Evolutionary conservation across 306 rosid species (phyloP).

Genomic region (Dalbergia cultrata): DNA sequence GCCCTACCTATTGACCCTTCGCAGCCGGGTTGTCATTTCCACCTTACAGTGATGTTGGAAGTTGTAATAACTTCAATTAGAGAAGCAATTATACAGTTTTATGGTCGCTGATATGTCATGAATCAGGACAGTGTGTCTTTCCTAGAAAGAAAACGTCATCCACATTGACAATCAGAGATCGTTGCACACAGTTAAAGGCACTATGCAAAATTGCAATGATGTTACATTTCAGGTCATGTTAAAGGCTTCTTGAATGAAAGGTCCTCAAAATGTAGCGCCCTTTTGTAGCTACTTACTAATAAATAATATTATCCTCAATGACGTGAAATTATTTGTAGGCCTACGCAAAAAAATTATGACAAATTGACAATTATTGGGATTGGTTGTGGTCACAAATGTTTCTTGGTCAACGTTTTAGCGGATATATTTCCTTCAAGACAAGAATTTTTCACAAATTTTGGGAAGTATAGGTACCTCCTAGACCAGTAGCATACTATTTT

Average conservation of each 20-base stretch:
- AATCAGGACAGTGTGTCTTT: slow-evolving; percentile 21
- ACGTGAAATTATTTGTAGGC: neutral
- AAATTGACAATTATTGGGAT: slow-evolving; percentile 14
- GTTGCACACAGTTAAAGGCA: slow-evolving; percentile 24
- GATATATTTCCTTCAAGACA: neutral
- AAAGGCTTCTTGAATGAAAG: slow-evolving; percentile 29
- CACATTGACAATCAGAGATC: slow-evolving; percentile 26
- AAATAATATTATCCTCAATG: slow-evolving; percentile 3
- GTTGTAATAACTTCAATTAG: slow-evolving; percentile 30
- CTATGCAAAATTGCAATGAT: slow-evolving; percentile 36
- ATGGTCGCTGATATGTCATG: slow-evolving; percentile 34
- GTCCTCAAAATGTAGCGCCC: slow-evolving; percentile 7
- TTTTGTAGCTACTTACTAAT: slow-evolving; percentile 12
- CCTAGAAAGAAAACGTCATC: slow-evolving; percentile 21
- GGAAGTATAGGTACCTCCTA: slow-evolving; percentile 4
- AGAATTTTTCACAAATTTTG: slow-evolving; percentile 11
- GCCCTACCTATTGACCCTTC: neutral
- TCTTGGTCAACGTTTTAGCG: slow-evolving; percentile 19
- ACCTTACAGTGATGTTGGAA: slow-evolving; percentile 34
- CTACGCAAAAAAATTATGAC: slow-evolving; percentile 4
- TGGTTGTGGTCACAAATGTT: slow-evolving; percentile 21
- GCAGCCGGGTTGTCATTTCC: slow-evolving; percentile 21
- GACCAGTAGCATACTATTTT: neutral
- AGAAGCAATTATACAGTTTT: slow-evolving; percentile 22
- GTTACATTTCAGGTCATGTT: slow-evolving; percentile 24